Conservation (phyloP, 2,329 filamentous ascomycete species). For the Aspergillus thermomutatus region DNA sequence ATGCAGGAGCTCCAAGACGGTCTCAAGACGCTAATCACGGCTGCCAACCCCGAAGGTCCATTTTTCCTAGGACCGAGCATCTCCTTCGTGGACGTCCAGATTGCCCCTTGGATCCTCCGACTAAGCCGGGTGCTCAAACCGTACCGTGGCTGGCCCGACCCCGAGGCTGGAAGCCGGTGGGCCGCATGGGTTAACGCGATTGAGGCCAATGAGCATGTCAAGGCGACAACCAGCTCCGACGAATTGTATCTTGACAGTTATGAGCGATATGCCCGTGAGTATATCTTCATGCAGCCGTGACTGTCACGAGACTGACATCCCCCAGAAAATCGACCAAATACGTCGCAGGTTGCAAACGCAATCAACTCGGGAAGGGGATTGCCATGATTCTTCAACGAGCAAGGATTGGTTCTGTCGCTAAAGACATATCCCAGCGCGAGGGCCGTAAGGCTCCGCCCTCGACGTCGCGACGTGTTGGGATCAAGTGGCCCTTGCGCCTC, state of each 20-base stretch:
- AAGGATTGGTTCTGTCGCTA: background rate
- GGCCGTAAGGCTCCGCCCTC: background rate
- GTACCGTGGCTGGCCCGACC: conserved; percentile 64
- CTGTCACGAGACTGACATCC: conserved; percentile 6
- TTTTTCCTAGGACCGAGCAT: conserved; percentile 62
- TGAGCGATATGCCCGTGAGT: conserved; percentile 58
- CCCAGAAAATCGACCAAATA: conserved; percentile 58
- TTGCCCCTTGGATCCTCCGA: conserved; percentile 71
- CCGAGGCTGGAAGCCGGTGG: conserved; percentile 63
- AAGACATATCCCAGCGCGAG: background rate
- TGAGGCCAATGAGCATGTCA: conserved; percentile 60
- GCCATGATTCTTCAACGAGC: conserved; percentile 35
- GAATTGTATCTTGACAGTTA: conserved; percentile 66
- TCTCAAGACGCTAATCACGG: conserved; percentile 60
- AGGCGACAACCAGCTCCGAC: conserved; percentile 64
- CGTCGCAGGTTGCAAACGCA: conserved; percentile 56
- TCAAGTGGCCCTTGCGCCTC: conserved; percentile 51
- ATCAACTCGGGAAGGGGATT: conserved; percentile 56
- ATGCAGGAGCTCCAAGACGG: conserved; percentile 62
- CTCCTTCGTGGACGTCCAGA: conserved; percentile 69
- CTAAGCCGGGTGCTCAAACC: conserved; percentile 63
- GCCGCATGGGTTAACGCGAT: conserved; percentile 68
- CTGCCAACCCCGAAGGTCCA: conserved; percentile 59
- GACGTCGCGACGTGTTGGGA: background rate
- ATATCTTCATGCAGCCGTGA: background rate